phyloP scores from a whole-genome alignment of 306 rosid species.

The Hippophae tibetana region DNA sequence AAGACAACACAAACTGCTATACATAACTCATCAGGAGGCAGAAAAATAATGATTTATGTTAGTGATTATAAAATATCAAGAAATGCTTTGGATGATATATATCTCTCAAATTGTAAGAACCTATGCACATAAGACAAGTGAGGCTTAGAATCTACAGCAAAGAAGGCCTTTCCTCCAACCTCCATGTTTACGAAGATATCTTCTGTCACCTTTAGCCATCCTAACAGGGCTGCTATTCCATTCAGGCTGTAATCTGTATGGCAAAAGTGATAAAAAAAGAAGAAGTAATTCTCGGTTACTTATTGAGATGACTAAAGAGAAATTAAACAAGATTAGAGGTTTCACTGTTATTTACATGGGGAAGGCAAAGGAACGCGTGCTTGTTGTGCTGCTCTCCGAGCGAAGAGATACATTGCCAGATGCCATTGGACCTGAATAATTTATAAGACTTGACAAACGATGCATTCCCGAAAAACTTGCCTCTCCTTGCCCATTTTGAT shows the following conservation, averaged over 20 bases:
- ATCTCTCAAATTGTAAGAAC: constrained; percentile 14
- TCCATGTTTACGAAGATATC: constrained; percentile 35
- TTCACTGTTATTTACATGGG: constrained; percentile 42
- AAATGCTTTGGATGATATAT: constrained; percentile 6
- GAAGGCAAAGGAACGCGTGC: constrained; percentile 94
- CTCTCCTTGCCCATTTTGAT: constrained; percentile 30
- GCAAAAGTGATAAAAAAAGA: constrained; percentile 4
- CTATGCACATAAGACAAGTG: constrained; percentile 7
- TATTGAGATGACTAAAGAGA: background rate
- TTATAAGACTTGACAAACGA: constrained; percentile 34
- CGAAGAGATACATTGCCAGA: constrained; percentile 86
- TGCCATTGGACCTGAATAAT: constrained; percentile 48
- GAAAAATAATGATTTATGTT: background rate
- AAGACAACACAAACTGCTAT: constrained; percentile 25
- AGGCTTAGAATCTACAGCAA: constrained; percentile 82
- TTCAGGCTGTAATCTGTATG: constrained; percentile 66
- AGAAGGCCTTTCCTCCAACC: constrained; percentile 60
- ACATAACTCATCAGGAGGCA: constrained; percentile 21
- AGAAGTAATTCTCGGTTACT: constrained; percentile 5
- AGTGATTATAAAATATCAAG: background rate
- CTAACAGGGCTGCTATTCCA: constrained; percentile 83
- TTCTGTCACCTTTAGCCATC: constrained; percentile 72
- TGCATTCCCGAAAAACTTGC: constrained; percentile 49
- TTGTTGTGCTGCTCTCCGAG: constrained; percentile 92
- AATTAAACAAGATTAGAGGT: background rate